A percentile compares a stretch with the other conserved stretches of the same genome.
Conservation (phyloP, 495 filamentous ascomycete species). For the Penicillium bovifimosum region DNA sequence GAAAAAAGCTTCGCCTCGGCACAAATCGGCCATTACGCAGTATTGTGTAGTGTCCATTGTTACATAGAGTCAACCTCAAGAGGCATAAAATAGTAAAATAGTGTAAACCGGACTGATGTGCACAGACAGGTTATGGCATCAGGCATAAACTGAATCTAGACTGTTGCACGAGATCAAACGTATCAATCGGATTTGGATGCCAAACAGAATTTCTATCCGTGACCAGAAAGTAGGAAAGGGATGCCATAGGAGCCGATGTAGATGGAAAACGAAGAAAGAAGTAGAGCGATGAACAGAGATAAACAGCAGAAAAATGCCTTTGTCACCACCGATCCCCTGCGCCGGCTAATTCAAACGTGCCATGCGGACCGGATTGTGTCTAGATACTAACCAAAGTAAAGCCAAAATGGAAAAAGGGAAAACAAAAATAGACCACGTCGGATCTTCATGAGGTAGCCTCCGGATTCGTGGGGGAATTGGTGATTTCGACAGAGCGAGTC, state of each 20-base stretch:
- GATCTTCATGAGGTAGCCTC: conserved; percentile 29
- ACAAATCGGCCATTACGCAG: too few relatives aligned
- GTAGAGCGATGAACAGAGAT: not conserved
- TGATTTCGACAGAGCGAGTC: conserved; percentile 37
- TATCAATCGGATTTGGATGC: not conserved
- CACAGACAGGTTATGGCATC: too few relatives aligned
- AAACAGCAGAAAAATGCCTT: conserved; percentile 3
- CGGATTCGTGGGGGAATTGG: conserved; percentile 16
- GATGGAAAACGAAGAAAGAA: not conserved
- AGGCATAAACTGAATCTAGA: too few relatives aligned
- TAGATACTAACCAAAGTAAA: conserved; percentile 2
- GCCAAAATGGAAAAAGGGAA: conserved; percentile 4
- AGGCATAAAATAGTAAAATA: too few relatives aligned
- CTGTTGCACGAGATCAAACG: too few relatives aligned
- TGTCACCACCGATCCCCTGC: conserved; percentile 6
- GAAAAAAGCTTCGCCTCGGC: too few relatives aligned
- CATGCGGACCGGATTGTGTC: conserved; percentile 14
- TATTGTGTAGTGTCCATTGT: too few relatives aligned
- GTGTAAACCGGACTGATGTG: too few relatives aligned
- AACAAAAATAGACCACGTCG: not conserved
- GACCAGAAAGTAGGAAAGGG: conserved; percentile 3
- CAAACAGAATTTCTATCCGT: not conserved
- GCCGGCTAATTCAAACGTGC: conserved; percentile 21
- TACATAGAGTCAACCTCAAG: too few relatives aligned
- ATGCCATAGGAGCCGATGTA: conserved; percentile 5